Evolutionary conservation across 139 green algal species (phyloP), one percentile per base, ranked within the genome.

Genomic region (Chlamydomonas eustigma): DNA sequence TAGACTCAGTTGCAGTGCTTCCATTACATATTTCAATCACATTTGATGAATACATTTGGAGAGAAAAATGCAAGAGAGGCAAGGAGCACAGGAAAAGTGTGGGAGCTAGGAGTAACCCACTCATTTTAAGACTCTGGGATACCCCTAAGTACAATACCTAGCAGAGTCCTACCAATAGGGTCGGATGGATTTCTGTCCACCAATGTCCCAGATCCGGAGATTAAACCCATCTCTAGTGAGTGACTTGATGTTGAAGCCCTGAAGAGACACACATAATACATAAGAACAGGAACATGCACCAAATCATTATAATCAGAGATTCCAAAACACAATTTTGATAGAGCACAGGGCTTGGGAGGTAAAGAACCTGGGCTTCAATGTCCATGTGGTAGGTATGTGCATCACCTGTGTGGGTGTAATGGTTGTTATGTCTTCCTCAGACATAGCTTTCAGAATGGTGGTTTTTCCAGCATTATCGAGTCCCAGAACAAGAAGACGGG

Each of bases 231-330:
- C 89, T 52, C 90, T 84, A 18, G 87, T 76, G 6, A 96, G 39
- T 0, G 88, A 91, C 81, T 96, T 94, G 77, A 96, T 92, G 84
- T 96, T 94, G 80, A 96, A 96, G 2, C 91, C 91, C 90, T 95
- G 82, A n/a, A n/a, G n/a, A 33, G 1, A 64, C 25, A 64, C 3
- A 76, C 71, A 66, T 58, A 12, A 58, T 12, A 58, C 12, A 58
- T n/a, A n/a, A n/a, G n/a, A n/a, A n/a, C n/a, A n/a, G n/a, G n/a
- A n/a, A n/a, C n/a, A n/a, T n/a, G n/a, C n/a, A n/a, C n/a, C n/a
- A n/a, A n/a, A n/a, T n/a, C n/a, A n/a, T n/a, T n/a, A n/a, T n/a
- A n/a, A n/a, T n/a, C n/a, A n/a, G n/a, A n/a, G n/a, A n/a, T n/a
- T n/a, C n/a, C n/a, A n/a, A n/a, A n/a, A n/a, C n/a, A n/a, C n/a